Base-by-base conservation (phyloP, 148 eudicot genomes). In the Rhododendron vialii region DNA sequence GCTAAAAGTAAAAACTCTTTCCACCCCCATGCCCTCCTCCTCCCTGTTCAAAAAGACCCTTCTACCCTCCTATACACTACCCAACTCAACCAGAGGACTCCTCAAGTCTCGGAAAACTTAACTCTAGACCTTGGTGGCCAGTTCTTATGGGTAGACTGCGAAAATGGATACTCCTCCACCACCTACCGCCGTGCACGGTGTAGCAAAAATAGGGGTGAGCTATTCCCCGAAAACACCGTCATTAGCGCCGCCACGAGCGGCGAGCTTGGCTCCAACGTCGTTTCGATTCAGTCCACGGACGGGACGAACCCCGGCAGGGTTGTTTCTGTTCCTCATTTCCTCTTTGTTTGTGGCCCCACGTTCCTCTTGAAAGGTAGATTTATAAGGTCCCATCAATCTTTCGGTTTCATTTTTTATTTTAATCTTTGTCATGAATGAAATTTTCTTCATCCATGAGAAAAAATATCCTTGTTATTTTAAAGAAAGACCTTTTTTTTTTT, bases 101-200 rank as follows among this genome's bases (percentile, higher is more conserved):
- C 93, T 36, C 87, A 87, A 0, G 88, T 89, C 36, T 78, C 91
- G 14, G 84, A 92, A 8, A 82, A 77, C 6, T 22, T 92, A 17
- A 86, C 91, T 3, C 83, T 93, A 17, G 90, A 92, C 80, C 88
- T 93, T 6, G 94, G 95, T 0, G 93, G 90, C 22, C 88, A 41
- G 35, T 89, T 89, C 86, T 48, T 92, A 1, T 94, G 93, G 93
- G 87, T 89, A 18, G 88, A 90, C 78, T 91, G 94, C 20, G 91
- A 92, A 26, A 24, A 53, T 5, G 73, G 50, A 57, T 91, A 89
- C 85, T 89, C 92, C 48, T 89, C 94, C 75, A 88, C 98, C 80
- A 87, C 92, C 3, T 90, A 88, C 87, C 87, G 85, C 22, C 89
- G 91, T 1, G 90, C 87, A 48, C 90, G 74, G 0, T 94, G 95